Percentiles rank a stretch among this genome's conserved stretches.
Evolutionary conservation across 2,329 filamentous ascomycete species (phyloP).

Genomic region (Exophiala mesophila): DNA sequence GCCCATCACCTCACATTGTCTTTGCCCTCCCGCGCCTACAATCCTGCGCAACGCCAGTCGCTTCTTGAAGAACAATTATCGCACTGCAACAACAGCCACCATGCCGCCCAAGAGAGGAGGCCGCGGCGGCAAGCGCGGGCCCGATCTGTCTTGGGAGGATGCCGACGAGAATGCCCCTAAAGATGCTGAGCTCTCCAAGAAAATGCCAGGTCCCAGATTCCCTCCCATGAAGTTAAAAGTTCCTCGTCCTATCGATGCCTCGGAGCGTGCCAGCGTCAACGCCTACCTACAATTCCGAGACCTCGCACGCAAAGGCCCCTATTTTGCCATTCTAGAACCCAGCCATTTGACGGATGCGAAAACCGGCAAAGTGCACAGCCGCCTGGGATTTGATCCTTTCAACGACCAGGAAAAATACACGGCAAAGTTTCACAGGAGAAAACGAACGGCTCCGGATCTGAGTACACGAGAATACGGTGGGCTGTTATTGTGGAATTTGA

Average conservation of each 20-base stretch:
- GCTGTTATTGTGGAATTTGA: slow-evolving; percentile 26
- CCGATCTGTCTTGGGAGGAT: slow-evolving; percentile 39
- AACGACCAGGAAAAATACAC: slow-evolving; percentile 58
- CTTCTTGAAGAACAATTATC: no score
- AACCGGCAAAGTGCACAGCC: slow-evolving; percentile 34
- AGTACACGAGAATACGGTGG: slow-evolving; percentile 51
- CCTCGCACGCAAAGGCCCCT: slow-evolving; percentile 54
- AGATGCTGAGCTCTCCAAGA: slow-evolving; percentile 33
- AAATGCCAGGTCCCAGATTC: slow-evolving; percentile 22
- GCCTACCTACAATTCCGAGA: slow-evolving; percentile 50
- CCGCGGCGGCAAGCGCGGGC: slow-evolving; percentile 32
- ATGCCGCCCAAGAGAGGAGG: slow-evolving; percentile 22
- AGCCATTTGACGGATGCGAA: slow-evolving; percentile 39
- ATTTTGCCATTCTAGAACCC: slow-evolving; percentile 51
- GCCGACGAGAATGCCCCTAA: slow-evolving; percentile 33
- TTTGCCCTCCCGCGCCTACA: not conserved
- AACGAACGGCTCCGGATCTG: slow-evolving; percentile 51
- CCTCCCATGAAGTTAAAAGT: slow-evolving; percentile 14
- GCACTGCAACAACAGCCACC: not conserved
- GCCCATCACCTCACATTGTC: not conserved
- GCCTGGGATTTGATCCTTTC: slow-evolving; percentile 56
- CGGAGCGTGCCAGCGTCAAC: slow-evolving; percentile 46
- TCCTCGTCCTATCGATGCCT: slow-evolving; percentile 13
- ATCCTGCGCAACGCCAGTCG: not conserved
- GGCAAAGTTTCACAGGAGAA: slow-evolving; percentile 51